Percentiles rank a stretch among this genome's conserved stretches.
phyloP scores from a whole-genome alignment of 2,329 filamentous ascomycete genomes.

The Aspergillus sp. region DNA sequence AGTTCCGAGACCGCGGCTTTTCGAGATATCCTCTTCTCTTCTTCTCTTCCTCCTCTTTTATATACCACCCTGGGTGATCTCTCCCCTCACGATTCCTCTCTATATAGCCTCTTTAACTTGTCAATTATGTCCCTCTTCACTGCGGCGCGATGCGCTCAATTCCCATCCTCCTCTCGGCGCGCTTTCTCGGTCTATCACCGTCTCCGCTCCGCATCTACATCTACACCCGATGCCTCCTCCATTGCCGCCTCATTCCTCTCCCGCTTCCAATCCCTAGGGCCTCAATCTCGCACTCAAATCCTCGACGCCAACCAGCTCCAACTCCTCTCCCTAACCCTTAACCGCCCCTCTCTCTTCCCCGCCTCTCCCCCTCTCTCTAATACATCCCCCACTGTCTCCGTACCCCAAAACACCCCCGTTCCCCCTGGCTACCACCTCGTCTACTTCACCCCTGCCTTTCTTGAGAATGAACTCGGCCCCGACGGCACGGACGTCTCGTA shows the following conservation, averaged over 20 bases:
- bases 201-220: slow-evolving; percentile 7
- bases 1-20: neutral
- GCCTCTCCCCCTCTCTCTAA: slow-evolving; percentile 40
- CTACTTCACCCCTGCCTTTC: slow-evolving; percentile 61
- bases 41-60: neutral
- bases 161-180: neutral
- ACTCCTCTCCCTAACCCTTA: slow-evolving; percentile 60
- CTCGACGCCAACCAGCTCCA: slow-evolving; percentile 65
- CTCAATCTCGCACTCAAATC: slow-evolving; percentile 49
- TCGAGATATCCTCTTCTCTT: neutral
- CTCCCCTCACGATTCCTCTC: neutral
- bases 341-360: slow-evolving; percentile 47
- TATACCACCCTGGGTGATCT: neutral
- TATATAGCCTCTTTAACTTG: neutral
- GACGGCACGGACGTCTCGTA: slow-evolving; percentile 64
- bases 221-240: slow-evolving; percentile 27
- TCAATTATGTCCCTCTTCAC: slow-evolving; percentile 8
- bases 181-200: slow-evolving; percentile 14
- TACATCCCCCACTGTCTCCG: slow-evolving; percentile 30
- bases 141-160: neutral
- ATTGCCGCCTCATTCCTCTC: slow-evolving; percentile 43
- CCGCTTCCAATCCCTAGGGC: slow-evolving; percentile 43
- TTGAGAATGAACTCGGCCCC: slow-evolving; percentile 55
- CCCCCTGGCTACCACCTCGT: slow-evolving; percentile 63
- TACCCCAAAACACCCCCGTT: slow-evolving; percentile 47